Evolutionary conservation across 768 basidiomycete genomes (phyloP), one percentile per base, ranked within the genome.

Genomic region (Glaciozyma antarctica): DNA sequence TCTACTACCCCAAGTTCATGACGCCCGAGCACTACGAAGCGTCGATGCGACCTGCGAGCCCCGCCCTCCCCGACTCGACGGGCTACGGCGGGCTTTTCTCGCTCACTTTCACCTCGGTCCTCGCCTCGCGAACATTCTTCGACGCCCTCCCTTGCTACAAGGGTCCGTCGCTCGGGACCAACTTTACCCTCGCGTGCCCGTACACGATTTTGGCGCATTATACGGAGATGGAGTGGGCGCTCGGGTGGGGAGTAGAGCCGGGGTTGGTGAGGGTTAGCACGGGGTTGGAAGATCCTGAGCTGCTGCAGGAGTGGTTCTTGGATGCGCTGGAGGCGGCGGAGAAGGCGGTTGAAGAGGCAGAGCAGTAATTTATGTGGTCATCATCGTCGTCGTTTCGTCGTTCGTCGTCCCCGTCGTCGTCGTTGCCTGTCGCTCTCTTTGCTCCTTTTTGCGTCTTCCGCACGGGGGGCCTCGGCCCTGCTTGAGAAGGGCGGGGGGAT

Each of bases 121-220:
- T 86, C 19, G 73, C 73, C 30, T 61, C 69, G 17, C 26, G 30
- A 0, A 64, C 69, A 6, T 73, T 72, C 66, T 72, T 70, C 59
- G 90, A 99, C 76, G 78, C 83, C 0, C 79, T 99, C 47, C 81
- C 82, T 12, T 91, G 86, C 76, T 82, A 82, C 70, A 99, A 98
- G 75, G 94, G 94, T 4, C 94, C 94, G 0, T 75, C 74, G 34
- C 71, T 80, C 47, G 94, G 94, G 3, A 97, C 94, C 26, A 95
- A 90, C 80, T 97, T 97, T 76, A 97, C 94, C 3, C 81, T 98
- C 38, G 90, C 91, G 41, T 92, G 86, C 70, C 94, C 93, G 30
- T 98, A 90, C 75, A 88, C 90, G 15, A 85, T 98, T 64, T 80
- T 99, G 30, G 94, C 89, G 45, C 94, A 98, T 76, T 97, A 84